phyloP scores from a whole-genome alignment of 2,329 filamentous ascomycete genomes.

The Xylaria sp. region DNA sequence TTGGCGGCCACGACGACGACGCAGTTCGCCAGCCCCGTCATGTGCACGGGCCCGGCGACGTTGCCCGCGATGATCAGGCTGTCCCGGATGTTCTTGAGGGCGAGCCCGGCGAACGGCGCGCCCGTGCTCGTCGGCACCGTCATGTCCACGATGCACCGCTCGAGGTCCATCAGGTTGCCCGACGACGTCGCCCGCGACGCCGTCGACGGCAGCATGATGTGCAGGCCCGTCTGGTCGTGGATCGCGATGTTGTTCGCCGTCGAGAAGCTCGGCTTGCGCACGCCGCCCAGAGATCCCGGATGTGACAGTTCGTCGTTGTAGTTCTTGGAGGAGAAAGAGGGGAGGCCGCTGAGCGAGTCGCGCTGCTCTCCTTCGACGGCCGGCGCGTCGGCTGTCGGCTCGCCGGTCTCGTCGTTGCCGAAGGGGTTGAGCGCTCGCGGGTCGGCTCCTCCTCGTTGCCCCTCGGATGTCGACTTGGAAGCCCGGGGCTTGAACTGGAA shows the following conservation, averaged over 20 bases:
- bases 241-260: slow-evolving; percentile 65
- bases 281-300: slow-evolving; percentile 32
- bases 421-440: slow-evolving; percentile 24
- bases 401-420: slow-evolving; percentile 22
- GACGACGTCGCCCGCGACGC: slow-evolving; percentile 73
- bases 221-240: slow-evolving; percentile 65
- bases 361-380: slow-evolving; percentile 32
- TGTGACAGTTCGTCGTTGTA: slow-evolving; percentile 61
- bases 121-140: slow-evolving; percentile 64
- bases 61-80: slow-evolving; percentile 78
- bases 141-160: slow-evolving; percentile 78
- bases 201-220: slow-evolving; percentile 76
- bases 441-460: slow-evolving; percentile 45
- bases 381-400: not conserved
- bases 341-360: slow-evolving; percentile 44
- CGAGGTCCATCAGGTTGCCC: slow-evolving; percentile 71
- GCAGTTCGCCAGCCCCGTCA: slow-evolving; percentile 73
- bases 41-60: slow-evolving; percentile 78
- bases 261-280: slow-evolving; percentile 67
- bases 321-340: slow-evolving; percentile 44
- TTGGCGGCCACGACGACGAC: slow-evolving; percentile 77
- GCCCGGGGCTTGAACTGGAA: slow-evolving; percentile 78
- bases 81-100: slow-evolving; percentile 68
- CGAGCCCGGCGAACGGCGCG: slow-evolving; percentile 69
- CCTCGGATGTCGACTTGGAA: slow-evolving; percentile 53